These are phyloP conservation scores for Zygnema circumcarinatum DNA, from an alignment of 139 green algal genomes.

Conservation along the genomic window DNA sequence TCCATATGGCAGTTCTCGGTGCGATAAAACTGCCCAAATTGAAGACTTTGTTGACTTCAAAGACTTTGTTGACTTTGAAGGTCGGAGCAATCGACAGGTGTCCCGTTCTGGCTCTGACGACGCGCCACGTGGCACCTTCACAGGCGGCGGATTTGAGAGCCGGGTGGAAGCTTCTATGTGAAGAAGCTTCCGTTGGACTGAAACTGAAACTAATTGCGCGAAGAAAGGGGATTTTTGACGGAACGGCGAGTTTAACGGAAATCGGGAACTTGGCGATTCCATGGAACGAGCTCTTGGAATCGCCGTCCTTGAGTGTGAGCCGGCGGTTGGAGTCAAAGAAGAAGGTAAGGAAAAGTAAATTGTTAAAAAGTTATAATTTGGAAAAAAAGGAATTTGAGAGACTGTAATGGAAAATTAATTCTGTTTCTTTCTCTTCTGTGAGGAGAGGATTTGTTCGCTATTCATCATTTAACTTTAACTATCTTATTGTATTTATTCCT, in stretches of 20 bases:
- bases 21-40: background rate
- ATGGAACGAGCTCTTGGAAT: background rate
- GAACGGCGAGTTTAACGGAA: background rate
- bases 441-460: background rate
- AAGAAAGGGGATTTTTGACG: background rate
- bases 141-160: too few species aligned
- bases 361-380: too few species aligned
- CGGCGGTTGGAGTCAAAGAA: background rate
- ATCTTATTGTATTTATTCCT: background rate
- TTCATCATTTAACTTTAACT: background rate
- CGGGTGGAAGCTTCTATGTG: background rate
- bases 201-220: background rate
- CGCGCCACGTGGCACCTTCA: background rate
- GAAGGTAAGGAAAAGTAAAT: too few species aligned
- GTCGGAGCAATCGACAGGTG: background rate
- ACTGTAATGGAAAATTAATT: background rate
- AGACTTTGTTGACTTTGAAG: background rate
- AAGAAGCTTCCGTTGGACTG: background rate
- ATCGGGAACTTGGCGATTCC: background rate
- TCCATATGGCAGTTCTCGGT: background rate
- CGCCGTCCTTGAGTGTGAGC: background rate
- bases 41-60: background rate
- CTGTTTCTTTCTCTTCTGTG: background rate
- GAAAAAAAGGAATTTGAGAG: too few species aligned
- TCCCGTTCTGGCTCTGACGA: background rate